phyloP scores from a whole-genome alignment of 805 yeast species.

The Schizosaccharomyces cryophilus region DNA sequence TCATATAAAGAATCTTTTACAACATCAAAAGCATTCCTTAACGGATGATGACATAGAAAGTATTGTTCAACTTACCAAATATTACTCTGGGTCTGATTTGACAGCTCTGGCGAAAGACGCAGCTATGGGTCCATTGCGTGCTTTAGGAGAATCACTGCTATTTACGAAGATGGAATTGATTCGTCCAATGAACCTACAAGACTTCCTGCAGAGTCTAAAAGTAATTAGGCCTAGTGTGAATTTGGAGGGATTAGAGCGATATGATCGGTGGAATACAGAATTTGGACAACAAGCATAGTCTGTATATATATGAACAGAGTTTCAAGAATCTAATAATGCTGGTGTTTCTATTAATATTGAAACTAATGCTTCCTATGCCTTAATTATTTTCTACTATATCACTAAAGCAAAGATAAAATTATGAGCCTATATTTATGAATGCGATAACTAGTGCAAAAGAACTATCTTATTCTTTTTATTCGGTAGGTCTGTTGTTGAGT shows the following conservation, averaged over 20 bases:
- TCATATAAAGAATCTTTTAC: conserved; percentile 43
- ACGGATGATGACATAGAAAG: conserved; percentile 35
- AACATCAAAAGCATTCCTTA: conserved; percentile 48
- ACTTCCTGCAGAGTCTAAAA: conserved; percentile 50
- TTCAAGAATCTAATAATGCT: neutral
- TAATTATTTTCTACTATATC: too few species aligned
- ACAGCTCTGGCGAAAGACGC: conserved; percentile 89
- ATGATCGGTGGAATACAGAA: conserved; percentile 46
- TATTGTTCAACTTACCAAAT: conserved; percentile 43
- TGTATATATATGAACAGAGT: neutral
- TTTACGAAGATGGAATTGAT: conserved; percentile 46
- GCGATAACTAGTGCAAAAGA: too few species aligned
- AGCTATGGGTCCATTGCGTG: conserved; percentile 90
- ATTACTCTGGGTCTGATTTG: conserved; percentile 74
- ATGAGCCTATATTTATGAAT: too few species aligned
- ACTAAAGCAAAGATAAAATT: too few species aligned
- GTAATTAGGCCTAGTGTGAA: conserved; percentile 77
- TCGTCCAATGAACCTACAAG: conserved; percentile 46
- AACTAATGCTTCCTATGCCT: neutral
- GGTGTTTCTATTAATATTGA: neutral
- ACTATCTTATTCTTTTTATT: too few species aligned
- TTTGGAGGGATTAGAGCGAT: conserved; percentile 47
- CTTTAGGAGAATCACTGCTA: conserved; percentile 63
- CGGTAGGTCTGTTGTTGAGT: too few species aligned
- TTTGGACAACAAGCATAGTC: neutral